Base-by-base conservation (phyloP, 495 filamentous ascomycete species). In the Aspergillus steynii region DNA sequence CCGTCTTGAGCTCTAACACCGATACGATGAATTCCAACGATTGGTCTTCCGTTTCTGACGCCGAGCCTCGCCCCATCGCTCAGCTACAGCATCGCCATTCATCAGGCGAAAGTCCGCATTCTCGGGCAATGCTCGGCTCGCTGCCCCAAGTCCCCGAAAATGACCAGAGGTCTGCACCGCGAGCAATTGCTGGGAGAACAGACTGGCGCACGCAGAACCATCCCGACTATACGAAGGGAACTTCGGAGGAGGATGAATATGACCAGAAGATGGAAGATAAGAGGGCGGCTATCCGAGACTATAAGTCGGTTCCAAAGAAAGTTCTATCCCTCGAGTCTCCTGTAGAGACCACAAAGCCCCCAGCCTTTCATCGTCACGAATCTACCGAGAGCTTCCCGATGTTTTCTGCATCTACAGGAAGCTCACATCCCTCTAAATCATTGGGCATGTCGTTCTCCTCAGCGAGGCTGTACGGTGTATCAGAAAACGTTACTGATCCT, bases 381-480 rank as follows among this genome's bases (percentile, higher is more conserved):
- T 96, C 92, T 2, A 83, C 87, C 27, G 92, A 94, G 61, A 93
- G 90, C 64, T 91, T 91, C 64, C 85, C 88, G 34, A 85, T 95
- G 78, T 92, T 96, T 70, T 92, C 88, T n/a, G 83, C 87, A 7
- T 93, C 90, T 2, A 85, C 86, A 12, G 84, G 87, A 20, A 86
- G 85, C 52, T 83, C 80, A 4, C 72, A 80, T 45, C 79, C 75
- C 37, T 73, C 75, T 4, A 80, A 76, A 56, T 83, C 79, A 34
- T 61, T 75, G 0, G 74, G 65, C 4, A 74, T 74, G 28, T 83
- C 81, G 2, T 79, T 76, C 15, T 77, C 73, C 25, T 75, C 78
- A 32, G 71, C 63, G 15, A 68, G 54, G 50, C 53, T 65, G 26
- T 54, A 71, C 53, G 65, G 68, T 50, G 25, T 57, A 5, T 26